Evolutionary conservation across 2,329 filamentous ascomycete species (phyloP), one percentile per base, ranked within the genome.

Genomic region (Epichloe scottii): DNA sequence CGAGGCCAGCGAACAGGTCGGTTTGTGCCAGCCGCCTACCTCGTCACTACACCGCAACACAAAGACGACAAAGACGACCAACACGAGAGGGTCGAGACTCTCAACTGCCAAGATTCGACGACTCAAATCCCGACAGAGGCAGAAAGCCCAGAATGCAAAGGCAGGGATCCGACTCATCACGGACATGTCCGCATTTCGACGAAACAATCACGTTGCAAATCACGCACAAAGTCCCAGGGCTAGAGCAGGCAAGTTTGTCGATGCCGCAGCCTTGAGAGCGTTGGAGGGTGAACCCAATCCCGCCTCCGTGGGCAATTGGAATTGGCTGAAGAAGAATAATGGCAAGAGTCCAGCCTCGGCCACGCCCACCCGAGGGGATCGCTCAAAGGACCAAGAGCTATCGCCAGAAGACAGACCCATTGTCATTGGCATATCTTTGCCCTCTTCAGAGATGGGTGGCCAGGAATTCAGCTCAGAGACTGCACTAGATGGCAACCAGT

Each of bases 351-450:
- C 60, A 15, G 57, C 55, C 14, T 57, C 60, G 12, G 56, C 59
- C 14, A 59, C 60, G 3, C 58, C 64, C 10, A 61, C 63, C 14
- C 61, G 60, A 38, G 56, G 58, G 23, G 50, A 58, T 52, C 54
- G 60, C 54, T 55, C 58, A 54, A 49, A 61, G 23, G 61, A 61
- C 5, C 62, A 63, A 11, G 79, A 81, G 54, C 71, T 87, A 4
- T 87, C 84, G 14, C 84, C 85, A 0, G 78, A 76, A 52, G 81
- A 85, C 58, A 74, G 80, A n/a, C 82, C 82, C 1, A 89, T 89
- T 53, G 75, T 85, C 41, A 89, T 88, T 56, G 84, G 84, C 12
- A 80, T 89, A 48, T 76, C 78, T 14, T 69, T 88, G 44, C 78
- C 84, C 2, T 76, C 79, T 14, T 63, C 63, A 7, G 60, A 63